Percentiles rank a stretch among this genome's conserved stretches.
Conservation (phyloP, 176 grass and related monocot species). For the Triticum dicoccoides region DNA sequence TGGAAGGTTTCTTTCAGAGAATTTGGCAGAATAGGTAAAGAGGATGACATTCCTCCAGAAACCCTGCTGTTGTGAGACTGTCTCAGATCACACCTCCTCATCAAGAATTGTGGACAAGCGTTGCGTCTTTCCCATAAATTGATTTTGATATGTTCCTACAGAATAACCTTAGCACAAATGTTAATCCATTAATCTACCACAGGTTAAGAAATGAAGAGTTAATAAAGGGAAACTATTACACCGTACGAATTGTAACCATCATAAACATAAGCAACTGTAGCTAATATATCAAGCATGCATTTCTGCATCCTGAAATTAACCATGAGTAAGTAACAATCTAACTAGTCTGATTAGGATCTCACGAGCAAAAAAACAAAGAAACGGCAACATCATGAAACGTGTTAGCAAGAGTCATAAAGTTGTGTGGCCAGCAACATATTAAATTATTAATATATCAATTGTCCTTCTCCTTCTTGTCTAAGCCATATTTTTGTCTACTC, state of each 20-base stretch:
- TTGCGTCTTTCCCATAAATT: conserved; percentile 39
- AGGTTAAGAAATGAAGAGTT: conserved; percentile 18
- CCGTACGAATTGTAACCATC: neutral
- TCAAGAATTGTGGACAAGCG: conserved; percentile 26
- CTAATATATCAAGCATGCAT: neutral
- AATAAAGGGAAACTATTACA: conserved; percentile 20
- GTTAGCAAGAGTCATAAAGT: neutral
- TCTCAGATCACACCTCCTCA: conserved; percentile 36
- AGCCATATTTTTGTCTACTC: neutral
- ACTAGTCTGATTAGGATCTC: neutral
- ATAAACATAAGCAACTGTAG: conserved; percentile 9
- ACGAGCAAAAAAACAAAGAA: conserved; percentile 18
- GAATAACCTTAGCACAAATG: neutral
- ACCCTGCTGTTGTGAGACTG: conserved; percentile 33
- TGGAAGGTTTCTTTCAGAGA: conserved; percentile 49
- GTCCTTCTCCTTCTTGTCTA: neutral
- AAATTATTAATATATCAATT: neutral
- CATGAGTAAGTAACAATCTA: conserved; percentile 15
- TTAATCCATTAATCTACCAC: conserved; percentile 33
- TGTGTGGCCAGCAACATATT: neutral
- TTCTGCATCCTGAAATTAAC: conserved; percentile 17
- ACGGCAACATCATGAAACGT: neutral
- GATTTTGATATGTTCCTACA: conserved; percentile 10
- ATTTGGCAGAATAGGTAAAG: conserved; percentile 60
- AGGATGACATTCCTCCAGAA: conserved; percentile 56